Percentiles rank a stretch among this genome's conserved stretches.
phyloP scores from a whole-genome alignment of 306 rosid species.

The Lagenaria siceraria region DNA sequence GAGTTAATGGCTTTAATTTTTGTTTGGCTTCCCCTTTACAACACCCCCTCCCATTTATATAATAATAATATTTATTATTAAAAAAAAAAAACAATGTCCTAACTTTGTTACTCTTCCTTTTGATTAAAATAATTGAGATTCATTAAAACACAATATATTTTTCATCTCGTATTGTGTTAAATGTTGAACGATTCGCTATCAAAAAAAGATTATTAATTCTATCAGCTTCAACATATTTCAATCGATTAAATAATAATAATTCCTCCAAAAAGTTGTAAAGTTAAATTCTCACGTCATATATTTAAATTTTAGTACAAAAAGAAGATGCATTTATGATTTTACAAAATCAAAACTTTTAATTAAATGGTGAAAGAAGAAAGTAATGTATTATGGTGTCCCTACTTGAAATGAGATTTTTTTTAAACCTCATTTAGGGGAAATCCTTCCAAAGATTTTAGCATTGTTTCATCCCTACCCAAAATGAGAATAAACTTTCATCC shows the following conservation, averaged over 20 bases:
- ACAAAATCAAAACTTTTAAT: not conserved
- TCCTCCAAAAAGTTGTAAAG: too few species aligned
- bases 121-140: not conserved
- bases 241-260: too few species aligned
- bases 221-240: too few species aligned
- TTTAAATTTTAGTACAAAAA: too few species aligned
- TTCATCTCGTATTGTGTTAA: not conserved
- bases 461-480: too few species aligned
- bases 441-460: too few species aligned
- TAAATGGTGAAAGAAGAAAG: not conserved
- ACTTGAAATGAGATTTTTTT: not conserved
- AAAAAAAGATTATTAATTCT: too few species aligned
- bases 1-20: not conserved
- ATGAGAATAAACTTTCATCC: too few species aligned
- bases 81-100: not conserved
- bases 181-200: not conserved
- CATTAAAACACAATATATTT: not conserved
- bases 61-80: too few species aligned
- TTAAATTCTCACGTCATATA: not conserved
- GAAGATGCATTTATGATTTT: not conserved
- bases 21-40: not conserved
- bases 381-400: not conserved
- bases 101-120: not conserved
- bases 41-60: not conserved
- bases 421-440: too few species aligned